Base-by-base conservation (phyloP, 2,329 filamentous ascomycete genomes). In the Venturia carpophila region DNA sequence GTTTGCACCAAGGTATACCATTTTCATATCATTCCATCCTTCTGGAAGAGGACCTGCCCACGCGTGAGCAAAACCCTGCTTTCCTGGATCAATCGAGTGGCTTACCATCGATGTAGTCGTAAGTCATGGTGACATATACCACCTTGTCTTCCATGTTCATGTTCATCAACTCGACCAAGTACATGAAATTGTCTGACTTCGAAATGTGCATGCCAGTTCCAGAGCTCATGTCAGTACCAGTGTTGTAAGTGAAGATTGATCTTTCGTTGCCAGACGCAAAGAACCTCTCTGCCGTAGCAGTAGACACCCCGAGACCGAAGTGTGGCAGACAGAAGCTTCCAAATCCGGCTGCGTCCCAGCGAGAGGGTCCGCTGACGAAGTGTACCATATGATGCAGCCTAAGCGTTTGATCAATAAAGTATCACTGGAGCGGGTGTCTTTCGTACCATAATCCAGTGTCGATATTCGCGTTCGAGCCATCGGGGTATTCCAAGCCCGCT, bases 101-200 rank as follows among this genome's bases (percentile, higher is more conserved):
- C 30, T 43, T 13, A 27, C 64, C 64, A 11, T 66, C 64, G 21
- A 66, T 15, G 34, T 39, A 19, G 27, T 66, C 64, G 43, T 64
- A 66, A 9, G 45, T 64, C 60, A 66, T 52, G 11, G 64, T 66
- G 1, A 66, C 19, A 47, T 66, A 66, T 5, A 64, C 64, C 21
- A 64, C 13, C 27, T 41, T 55, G 13, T 66, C 64, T 39, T 64
- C 60, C 42, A 64, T 55, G 39, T 66, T 66, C 60, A 63, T 64
- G 61, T 66, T 66, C 60, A 66, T 66, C 27, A 66, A 49, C 21
- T 66, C 64, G 30, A 66, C 64, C 30, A 66, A 2, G 11, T 47
- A 56, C 41, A 27, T 37, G 61, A 66, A 66, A 37, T 64, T 56
- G 39, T 66, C 64, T 42, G 55, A 11, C 24, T 41, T 24, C 7